Conservation (phyloP, 495 filamentous ascomycete genomes). For the Parathielavia hyrcaniae region DNA sequence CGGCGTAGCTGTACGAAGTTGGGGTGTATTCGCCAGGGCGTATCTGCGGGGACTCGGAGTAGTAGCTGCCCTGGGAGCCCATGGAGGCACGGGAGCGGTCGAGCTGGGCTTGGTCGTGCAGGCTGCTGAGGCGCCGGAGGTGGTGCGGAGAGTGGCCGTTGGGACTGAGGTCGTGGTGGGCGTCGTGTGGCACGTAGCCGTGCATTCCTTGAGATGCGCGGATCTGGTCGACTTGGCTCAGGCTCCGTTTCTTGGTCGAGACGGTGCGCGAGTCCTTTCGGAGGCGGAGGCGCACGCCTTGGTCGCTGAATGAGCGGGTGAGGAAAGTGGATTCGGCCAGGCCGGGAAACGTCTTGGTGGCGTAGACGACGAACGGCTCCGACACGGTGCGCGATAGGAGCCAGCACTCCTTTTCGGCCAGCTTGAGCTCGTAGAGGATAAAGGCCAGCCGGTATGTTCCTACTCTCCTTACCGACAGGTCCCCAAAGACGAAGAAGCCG, state of each 20-base stretch:
- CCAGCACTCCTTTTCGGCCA: conserved; percentile 44
- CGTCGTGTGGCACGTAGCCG: conserved; percentile 18
- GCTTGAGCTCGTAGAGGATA: conserved; percentile 83
- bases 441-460: conserved; percentile 78
- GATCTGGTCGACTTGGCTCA: conserved; percentile 16
- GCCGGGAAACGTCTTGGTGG: conserved; percentile 76
- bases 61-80: conserved; percentile 23
- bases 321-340: conserved; percentile 88
- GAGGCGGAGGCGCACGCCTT: conserved; percentile 83
- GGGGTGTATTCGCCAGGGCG: conserved; percentile 17
- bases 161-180: conserved; percentile 25
- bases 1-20: conserved; percentile 21
- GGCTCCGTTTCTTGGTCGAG: conserved; percentile 41
- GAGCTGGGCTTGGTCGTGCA: conserved; percentile 19
- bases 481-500: conserved; percentile 95
- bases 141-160: conserved; percentile 18
- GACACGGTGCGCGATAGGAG: conserved; percentile 66
- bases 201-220: conserved; percentile 15
- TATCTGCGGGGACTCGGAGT: conserved; percentile 24
- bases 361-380: conserved; percentile 66
- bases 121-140: conserved; percentile 19
- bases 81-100: conserved; percentile 22
- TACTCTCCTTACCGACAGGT: conserved; percentile 78
- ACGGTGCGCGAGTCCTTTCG: conserved; percentile 64
- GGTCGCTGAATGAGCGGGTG: conserved; percentile 89